Evolutionary conservation across 208 protist genomes (phyloP), one percentile per base, ranked within the genome.

Genomic region (Phytomonas sp.): DNA sequence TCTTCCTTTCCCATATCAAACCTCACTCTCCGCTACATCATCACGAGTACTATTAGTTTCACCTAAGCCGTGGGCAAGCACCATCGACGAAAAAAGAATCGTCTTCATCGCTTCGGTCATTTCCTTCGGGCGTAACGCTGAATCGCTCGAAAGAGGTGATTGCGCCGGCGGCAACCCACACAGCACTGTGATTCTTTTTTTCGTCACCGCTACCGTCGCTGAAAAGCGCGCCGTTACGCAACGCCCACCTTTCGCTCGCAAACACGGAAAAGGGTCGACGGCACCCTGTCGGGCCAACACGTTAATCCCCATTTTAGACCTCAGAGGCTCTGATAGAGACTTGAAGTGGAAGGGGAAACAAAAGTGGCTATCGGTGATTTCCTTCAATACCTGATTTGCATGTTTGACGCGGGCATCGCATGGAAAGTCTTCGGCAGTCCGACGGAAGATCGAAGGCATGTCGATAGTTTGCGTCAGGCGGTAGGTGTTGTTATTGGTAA

Each of bases 331-430:
- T n/a, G 71, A 52, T 60, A 91, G 66, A 65, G 79, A 75, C 66
- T 84, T 83, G 61, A 88, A 85, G 77, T 88, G 84, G 45, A 95
- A 95, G 1, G 90, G 87, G 62, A 95, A 95, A 73, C 90, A 95
- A 45, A 78, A 78, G 70, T 87, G 80, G 10, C 78, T 80, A 60
- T 87, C 73, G 26, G 76, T 84, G 42, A 95, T 85, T 68, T 92
- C 84, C 71, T 80, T 67, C 34, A 95, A 73, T 16, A 81, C 74
- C 40, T 64, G 74, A 34, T 81, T 80, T 12, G 88, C 87, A 40
- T 78, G 78, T 52, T 79, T 74, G 65, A 95, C 79, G 3, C 87
- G 85, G 26, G 82, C 75, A 63, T 91, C 86, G 62, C 71, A 70
- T 16, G 61, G 71, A 70, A 86, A 88, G 36, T 89, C 87, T 16